Base-by-base conservation (phyloP, 768 basidiomycete genomes). In the Kwoniella heveanensis region DNA sequence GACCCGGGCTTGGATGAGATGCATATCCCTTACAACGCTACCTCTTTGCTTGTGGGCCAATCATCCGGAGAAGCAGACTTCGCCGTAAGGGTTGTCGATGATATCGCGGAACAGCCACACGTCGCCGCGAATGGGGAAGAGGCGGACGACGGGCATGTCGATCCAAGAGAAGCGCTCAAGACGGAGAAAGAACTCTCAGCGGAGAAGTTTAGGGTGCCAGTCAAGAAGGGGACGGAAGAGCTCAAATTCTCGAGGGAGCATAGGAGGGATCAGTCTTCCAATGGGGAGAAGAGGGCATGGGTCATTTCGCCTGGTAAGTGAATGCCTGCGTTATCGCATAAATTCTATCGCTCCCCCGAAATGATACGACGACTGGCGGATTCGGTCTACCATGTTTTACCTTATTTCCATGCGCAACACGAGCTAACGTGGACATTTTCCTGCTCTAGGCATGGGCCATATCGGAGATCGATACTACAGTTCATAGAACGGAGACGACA, bases 1-100 rank as follows among this genome's bases (percentile, higher is more conserved):
- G 94, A 96, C 72, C 85, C 88, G 24, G 84, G 85, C 19, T 84
- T 96, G 79, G 83, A 83, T 58, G 90, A 92, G 81, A 71, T 72
- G 68, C 76, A 66, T 54, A 64, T 70, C 30, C 74, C 66, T 19
- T 64, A 57, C 37, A 57, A 64, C 29, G 60, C 60, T 9, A 46
- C 58, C 12, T 59, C 60, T 12, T 48, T 64, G 10, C 58, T 72
- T n/a, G 62, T 79, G 47, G 73, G 75, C 19, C 70, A 71, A 59
- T 65, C 72, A 8, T 68, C 62, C 13, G 75, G 72, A 4, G 78
- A 79, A 48, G 77, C 68, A 2, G 77, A 78, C 61, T 73, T 69
- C 49, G 68, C 71, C 1, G 65, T 71, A 17, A 15, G 64, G 9
- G 27, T 66, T 8, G 63, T 71, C 3, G 60, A 55, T 37, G 52